Conservation (phyloP, 306 rosid species). For the Fragaria vesca region DNA sequence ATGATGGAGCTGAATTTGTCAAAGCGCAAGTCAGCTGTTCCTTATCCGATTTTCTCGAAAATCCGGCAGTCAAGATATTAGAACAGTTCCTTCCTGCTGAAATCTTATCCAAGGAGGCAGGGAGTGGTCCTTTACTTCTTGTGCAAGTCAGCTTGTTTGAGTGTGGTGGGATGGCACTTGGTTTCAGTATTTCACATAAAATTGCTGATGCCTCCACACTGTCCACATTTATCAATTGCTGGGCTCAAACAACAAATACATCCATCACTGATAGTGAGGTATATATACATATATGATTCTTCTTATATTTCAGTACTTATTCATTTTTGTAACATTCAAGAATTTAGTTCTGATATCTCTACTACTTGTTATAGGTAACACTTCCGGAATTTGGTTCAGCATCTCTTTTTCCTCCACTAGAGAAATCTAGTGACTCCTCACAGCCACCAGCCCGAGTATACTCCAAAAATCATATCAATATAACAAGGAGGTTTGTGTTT, state of each 20-base stretch:
- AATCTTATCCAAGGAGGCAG: constrained; percentile 1
- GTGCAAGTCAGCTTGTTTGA: constrained; percentile 42
- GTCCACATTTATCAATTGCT: constrained; percentile 34
- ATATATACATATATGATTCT: not conserved
- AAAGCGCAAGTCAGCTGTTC: constrained; percentile 26
- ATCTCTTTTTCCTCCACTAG: not conserved
- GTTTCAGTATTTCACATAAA: constrained; percentile 43
- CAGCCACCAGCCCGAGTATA: not conserved
- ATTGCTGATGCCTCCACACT: constrained; percentile 41
- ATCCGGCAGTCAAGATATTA: constrained; percentile 16
- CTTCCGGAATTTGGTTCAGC: not conserved
- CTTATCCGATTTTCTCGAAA: constrained; percentile 18
- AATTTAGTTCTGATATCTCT: not conserved
- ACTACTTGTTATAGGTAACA: not conserved
- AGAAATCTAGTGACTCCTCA: not conserved
- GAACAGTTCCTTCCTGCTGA: constrained; percentile 30
- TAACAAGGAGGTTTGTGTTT: constrained; percentile 39
- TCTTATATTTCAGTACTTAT: not conserved
- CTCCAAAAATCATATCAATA: not conserved
- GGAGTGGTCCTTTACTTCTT: constrained; percentile 24
- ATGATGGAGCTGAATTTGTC: constrained; percentile 35
- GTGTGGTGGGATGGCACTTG: constrained; percentile 55
- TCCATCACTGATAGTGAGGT: not conserved
- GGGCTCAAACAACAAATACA: constrained; percentile 23
- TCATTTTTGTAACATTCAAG: not conserved